phyloP scores from a whole-genome alignment of 2,329 filamentous ascomycete species.

The Apiospora malaysiana region DNA sequence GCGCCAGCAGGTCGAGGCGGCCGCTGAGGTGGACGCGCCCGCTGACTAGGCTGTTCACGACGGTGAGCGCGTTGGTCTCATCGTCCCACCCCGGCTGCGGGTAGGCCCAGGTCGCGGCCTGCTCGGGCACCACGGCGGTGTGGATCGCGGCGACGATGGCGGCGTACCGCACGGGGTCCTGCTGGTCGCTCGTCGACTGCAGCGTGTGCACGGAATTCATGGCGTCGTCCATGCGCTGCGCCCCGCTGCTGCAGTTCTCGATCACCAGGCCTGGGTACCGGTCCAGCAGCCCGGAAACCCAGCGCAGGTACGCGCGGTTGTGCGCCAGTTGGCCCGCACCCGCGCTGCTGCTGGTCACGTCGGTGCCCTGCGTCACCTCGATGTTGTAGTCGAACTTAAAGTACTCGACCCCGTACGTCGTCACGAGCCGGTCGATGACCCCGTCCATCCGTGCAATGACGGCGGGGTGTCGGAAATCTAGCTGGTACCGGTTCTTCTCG shows the following conservation, averaged over 20 bases:
- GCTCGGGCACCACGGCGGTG: not conserved
- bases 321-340: not conserved
- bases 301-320: not conserved
- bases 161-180: not conserved
- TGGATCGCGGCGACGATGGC: not conserved
- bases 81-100: not conserved
- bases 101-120: not conserved
- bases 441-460: not conserved
- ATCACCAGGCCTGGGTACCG: not conserved
- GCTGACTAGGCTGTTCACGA: not conserved
- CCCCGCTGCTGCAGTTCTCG: conserved; percentile 9
- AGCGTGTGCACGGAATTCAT: not conserved
- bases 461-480: not conserved
- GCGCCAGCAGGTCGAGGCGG: not conserved
- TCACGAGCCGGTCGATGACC: not conserved
- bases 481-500: conserved; percentile 11
- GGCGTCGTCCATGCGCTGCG: not conserved
- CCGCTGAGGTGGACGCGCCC: not conserved
- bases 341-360: not conserved
- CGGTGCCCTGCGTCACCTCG: not conserved
- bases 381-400: conserved; percentile 17
- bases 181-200: conserved; percentile 3
- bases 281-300: not conserved
- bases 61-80: conserved; percentile 1
- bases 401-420: not conserved